Evolutionary conservation across 176 grass and related monocot genomes (phyloP).

Genomic region (Miscanthus lutarioriparius): DNA sequence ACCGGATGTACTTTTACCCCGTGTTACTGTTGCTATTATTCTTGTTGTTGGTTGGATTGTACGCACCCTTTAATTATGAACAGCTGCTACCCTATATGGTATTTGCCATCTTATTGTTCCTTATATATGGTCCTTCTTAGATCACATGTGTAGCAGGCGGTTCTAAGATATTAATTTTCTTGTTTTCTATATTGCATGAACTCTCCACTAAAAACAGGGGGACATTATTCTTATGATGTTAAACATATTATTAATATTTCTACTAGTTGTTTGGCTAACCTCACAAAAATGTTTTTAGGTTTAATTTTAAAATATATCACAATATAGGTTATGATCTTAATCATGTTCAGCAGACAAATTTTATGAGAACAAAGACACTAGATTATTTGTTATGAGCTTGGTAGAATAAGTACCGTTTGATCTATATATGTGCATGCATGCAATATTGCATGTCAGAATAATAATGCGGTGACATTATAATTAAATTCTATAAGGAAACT

Average conservation of each 20-base stretch:
- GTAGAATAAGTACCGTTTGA: background rate
- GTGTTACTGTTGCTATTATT: constrained; percentile 1
- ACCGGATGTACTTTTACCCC: constrained; percentile 14
- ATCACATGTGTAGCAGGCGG: background rate
- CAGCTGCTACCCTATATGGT: constrained; percentile 36
- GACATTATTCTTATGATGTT: background rate
- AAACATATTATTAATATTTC: background rate
- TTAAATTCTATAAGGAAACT: background rate
- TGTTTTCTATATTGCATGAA: background rate
- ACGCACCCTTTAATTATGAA: constrained; percentile 36
- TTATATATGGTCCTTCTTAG: background rate
- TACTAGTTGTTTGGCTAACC: background rate
- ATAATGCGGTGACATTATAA: background rate
- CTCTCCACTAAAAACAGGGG: background rate
- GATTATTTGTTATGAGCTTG: background rate
- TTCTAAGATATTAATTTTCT: background rate
- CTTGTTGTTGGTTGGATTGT: constrained; percentile 34
- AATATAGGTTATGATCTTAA: background rate
- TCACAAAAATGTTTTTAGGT: background rate
- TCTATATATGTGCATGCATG: background rate
- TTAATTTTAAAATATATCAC: background rate
- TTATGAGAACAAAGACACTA: background rate
- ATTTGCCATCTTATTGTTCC: background rate
- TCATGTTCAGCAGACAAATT: background rate
- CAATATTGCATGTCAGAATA: background rate